Percentiles rank a stretch among this genome's conserved stretches.
Evolutionary conservation across 1,284 basidiomycete species (phyloP).

Genomic region (Fistulinella cinereoalba): DNA sequence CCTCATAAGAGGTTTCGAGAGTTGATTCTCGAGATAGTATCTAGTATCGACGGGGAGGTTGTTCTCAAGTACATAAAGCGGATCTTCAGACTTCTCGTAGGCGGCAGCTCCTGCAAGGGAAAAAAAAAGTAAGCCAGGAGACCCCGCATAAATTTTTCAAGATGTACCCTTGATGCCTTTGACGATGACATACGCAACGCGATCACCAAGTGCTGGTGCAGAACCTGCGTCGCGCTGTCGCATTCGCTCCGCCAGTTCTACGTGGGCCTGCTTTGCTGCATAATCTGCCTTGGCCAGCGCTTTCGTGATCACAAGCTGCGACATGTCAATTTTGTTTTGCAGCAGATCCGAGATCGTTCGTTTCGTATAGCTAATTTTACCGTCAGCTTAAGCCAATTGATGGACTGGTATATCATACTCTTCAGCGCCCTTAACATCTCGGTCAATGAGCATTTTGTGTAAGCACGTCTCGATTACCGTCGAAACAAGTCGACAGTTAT

Average conservation of each 20-base stretch:
- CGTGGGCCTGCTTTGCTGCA: conserved; percentile 89
- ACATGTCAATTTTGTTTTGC: conserved; percentile 97
- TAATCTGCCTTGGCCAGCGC: conserved; percentile 90
- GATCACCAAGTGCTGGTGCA: conserved; percentile 90
- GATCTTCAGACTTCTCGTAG: conserved; percentile 97
- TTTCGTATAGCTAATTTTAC: conserved; percentile 77
- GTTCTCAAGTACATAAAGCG: conserved; percentile 92
- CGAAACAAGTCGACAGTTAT: conserved; percentile 93
- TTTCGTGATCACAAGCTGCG: conserved; percentile 96
- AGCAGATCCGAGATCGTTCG: conserved; percentile 88
- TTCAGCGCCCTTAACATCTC: conserved; percentile 89
- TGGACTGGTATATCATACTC: conserved; percentile 51
- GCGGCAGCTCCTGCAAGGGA: conserved; percentile 77
- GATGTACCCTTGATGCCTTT: conserved; percentile 85
- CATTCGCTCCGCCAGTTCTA: conserved; percentile 93
- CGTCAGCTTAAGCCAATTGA: conserved; percentile 9
- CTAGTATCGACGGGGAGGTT: conserved; percentile 96
- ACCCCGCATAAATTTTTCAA: background rate
- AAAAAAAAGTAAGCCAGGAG: background rate
- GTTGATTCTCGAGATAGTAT: conserved; percentile 95
- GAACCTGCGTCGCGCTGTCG: conserved; percentile 92
- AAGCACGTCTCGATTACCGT: conserved; percentile 96
- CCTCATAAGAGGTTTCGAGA: conserved; percentile 91
- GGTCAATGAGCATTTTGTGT: conserved; percentile 93
- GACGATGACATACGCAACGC: conserved; percentile 96